phyloP scores from a whole-genome alignment of 148 eudicot species.

The Heliamphora exappendiculata region DNA sequence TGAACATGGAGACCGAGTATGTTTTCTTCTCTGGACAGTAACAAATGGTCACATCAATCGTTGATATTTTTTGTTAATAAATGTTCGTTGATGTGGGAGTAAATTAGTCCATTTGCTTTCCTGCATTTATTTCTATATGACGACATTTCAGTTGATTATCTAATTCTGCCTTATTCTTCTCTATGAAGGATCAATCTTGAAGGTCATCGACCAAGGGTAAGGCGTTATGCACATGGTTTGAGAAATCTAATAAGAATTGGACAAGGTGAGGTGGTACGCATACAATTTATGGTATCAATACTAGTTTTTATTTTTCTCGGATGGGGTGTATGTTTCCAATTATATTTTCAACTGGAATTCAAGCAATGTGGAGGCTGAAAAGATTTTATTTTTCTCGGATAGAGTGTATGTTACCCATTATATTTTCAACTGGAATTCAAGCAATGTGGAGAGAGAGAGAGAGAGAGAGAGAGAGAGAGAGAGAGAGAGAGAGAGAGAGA shows the following conservation, averaged over 20 bases:
- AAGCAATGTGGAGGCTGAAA: no score
- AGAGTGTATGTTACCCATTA: no score
- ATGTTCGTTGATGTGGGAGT: neutral
- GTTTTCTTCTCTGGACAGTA: slow-evolving; percentile 24
- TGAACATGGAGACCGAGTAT: slow-evolving; percentile 79
- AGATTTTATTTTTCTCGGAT: no score
- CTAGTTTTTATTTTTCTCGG: no score
- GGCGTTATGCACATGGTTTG: slow-evolving; percentile 76
- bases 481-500: no score
- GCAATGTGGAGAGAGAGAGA: no score
- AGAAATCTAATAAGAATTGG: slow-evolving; percentile 76
- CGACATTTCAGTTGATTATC: slow-evolving; percentile 7
- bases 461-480: no score
- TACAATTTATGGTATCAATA: no score
- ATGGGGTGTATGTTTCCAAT: no score
- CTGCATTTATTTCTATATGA: neutral
- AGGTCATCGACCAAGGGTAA: slow-evolving; percentile 79
- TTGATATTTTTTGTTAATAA: neutral
- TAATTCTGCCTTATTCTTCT: slow-evolving; percentile 10
- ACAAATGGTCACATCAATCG: slow-evolving; percentile 1
- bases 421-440: no score
- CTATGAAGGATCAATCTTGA: slow-evolving; percentile 79
- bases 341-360: no score
- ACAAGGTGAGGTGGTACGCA: slow-evolving; percentile 52
- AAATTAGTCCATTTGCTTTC: neutral